Conservation (phyloP, 495 filamentous ascomycete species). For the Glonium stellatum region DNA sequence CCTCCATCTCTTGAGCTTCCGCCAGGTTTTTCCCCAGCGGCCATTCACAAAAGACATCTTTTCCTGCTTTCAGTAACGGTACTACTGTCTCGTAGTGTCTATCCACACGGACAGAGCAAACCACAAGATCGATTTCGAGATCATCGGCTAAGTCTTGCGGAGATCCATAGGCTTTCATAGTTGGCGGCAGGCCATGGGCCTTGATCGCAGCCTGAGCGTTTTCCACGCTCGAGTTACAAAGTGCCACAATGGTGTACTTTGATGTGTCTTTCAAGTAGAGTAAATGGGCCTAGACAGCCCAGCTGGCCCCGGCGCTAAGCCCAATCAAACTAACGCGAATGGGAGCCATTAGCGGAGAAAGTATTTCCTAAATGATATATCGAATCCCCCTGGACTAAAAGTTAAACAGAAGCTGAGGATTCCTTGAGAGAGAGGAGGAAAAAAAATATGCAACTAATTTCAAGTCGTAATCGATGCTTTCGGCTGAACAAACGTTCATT, state of each 20-base stretch:
- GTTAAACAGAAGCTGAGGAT: not conserved
- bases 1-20: slow-evolving; percentile 40
- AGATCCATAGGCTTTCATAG: slow-evolving; percentile 48
- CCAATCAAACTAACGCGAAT: slow-evolving; percentile 54
- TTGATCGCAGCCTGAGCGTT: slow-evolving; percentile 46
- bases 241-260: slow-evolving; percentile 50
- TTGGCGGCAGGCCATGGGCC: slow-evolving; percentile 39
- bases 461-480: not conserved
- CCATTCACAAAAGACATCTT: slow-evolving; percentile 56
- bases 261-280: slow-evolving; percentile 42
- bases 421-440: not conserved
- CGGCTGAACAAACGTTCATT: not conserved
- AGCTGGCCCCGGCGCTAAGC: slow-evolving; percentile 44
- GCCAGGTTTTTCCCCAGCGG: slow-evolving; percentile 34
- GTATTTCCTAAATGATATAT: no score
- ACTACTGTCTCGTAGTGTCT: slow-evolving; percentile 43
- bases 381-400: not conserved
- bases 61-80: slow-evolving; percentile 48
- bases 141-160: slow-evolving; percentile 47
- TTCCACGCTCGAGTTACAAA: slow-evolving; percentile 49
- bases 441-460: not conserved
- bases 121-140: slow-evolving; percentile 53
- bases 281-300: slow-evolving; percentile 53
- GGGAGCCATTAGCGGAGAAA: slow-evolving; percentile 37
- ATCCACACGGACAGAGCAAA: slow-evolving; percentile 49